Base-by-base conservation (phyloP, 2,329 filamentous ascomycete species). In the Epichloe brachyelytri region DNA sequence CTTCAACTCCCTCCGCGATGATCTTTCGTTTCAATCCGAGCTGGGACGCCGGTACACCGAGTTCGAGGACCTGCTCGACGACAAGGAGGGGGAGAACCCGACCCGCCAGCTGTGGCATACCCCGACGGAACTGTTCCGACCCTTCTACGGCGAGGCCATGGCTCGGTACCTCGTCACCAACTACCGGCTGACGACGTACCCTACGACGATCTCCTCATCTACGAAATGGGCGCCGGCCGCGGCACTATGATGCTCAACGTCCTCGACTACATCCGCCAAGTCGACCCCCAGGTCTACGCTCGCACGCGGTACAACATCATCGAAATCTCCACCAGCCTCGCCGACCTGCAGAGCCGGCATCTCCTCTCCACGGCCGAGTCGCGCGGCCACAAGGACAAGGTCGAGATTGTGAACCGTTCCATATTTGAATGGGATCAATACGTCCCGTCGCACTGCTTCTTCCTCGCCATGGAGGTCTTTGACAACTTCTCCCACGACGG, bases 211-310 rank as follows among this genome's bases (percentile, higher is more conserved):
- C 79, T 98, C 49, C 87, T 95, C 60, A 94, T 98, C 66, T 98
- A 96, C 77, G 93, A 98, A 67, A 95, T 98, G 86, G 93, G 93
- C 49, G 93, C 93, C 39, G 93, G 93, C 60, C 91, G 95, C 61
- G 93, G 93, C 55, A 98, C 94, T 0, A 79, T 98, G 64, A 98
- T 98, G 93, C 77, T 93, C 64, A 98, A 98, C 68, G 90, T 98
- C 52, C 78, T 98, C 55, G 91, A 98, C 73, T 95, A 94, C 68
- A 95, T 98, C 65, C 86, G 90, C 55, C 84, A 87, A 57, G 77
- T 83, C 43, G 87, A 97, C 60, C 88, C 90, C 0, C 86, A 90
- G 57, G 91, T 98, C 34, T 98, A 98, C 69, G 85, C 86, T 60
- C 83, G 93, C 53, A 98, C 93, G 5, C 86, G 88, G 62, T 98